Percentiles rank a stretch among this genome's conserved stretches.
Evolutionary conservation across 768 basidiomycete species (phyloP).

Genomic region (Serendipita sp.): DNA sequence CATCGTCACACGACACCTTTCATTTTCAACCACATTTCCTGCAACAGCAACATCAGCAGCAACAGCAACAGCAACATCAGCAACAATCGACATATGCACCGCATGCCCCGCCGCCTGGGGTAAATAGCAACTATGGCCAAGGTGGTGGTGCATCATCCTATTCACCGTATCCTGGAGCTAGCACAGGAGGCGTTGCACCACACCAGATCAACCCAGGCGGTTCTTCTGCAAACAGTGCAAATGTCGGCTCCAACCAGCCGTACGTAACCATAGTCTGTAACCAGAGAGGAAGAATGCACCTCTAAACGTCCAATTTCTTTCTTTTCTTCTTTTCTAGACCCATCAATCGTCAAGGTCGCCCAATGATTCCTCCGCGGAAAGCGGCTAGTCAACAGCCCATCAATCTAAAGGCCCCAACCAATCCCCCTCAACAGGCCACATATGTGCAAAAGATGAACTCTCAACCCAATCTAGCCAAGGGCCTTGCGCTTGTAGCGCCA

Average conservation of each 20-base stretch:
- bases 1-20: neutral
- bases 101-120: neutral
- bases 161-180: neutral
- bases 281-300: too few relatives aligned
- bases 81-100: neutral
- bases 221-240: neutral
- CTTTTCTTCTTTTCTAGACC: neutral
- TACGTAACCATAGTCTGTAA: neutral
- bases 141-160: neutral
- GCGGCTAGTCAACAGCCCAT: neutral
- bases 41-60: neutral
- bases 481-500: too few relatives aligned
- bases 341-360: neutral
- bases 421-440: neutral
- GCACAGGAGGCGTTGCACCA: neutral
- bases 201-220: neutral
- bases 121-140: neutral
- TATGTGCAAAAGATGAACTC: neutral
- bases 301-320: too few relatives aligned
- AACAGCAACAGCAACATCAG: neutral
- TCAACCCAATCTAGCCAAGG: neutral
- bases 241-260: neutral
- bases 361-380: neutral
- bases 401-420: neutral
- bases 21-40: neutral